Evolutionary conservation across 2,329 filamentous ascomycete species (phyloP), one percentile per base, ranked within the genome.

Genomic region (Coniochaeta ligniaria): DNA sequence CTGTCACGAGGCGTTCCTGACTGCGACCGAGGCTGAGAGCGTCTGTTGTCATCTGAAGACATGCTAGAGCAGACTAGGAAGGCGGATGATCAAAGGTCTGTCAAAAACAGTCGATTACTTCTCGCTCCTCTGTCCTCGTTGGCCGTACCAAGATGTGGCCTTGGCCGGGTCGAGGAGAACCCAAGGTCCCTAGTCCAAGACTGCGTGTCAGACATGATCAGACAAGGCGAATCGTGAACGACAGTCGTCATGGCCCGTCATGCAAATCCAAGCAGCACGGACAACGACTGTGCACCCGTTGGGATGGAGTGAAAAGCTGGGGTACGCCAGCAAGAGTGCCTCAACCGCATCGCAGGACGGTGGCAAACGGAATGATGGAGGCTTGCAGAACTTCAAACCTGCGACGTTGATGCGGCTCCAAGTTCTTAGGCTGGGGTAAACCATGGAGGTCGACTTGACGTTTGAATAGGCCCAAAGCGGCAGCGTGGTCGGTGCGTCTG

Each of bases 121-220:
- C 54, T 56, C n/a, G 28, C 22, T 17, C n/a, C 6, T 36, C 35
- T 22, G 31, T 12, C n/a, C 17, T 56, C 31, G 54, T 56, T 36
- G 54, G 54, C 35, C 43, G 57, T 52, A 59, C 57, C 57, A 38
- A 24, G n/a, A 17, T 33, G 38, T 47, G 26, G 22, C 41, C 28
- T 22, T 11, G 43, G 6, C 38, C n/a, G 57, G 57, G 7, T 52
- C 38, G n/a, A n/a, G n/a, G n/a, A n/a, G n/a, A n/a, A n/a, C n/a
- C n/a, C n/a, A n/a, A n/a, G n/a, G n/a, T n/a, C n/a, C n/a, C n/a
- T n/a, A n/a, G n/a, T n/a, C n/a, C n/a, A n/a, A n/a, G n/a, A n/a
- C n/a, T n/a, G n/a, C n/a, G n/a, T n/a, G 31, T 54, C 38, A n/a
- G 38, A 47, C 64, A 36, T 60, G 62, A 67, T 67, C 65, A 67